phyloP scores from a whole-genome alignment of 1,284 basidiomycete species.

The Naganishia liquefaciens region DNA sequence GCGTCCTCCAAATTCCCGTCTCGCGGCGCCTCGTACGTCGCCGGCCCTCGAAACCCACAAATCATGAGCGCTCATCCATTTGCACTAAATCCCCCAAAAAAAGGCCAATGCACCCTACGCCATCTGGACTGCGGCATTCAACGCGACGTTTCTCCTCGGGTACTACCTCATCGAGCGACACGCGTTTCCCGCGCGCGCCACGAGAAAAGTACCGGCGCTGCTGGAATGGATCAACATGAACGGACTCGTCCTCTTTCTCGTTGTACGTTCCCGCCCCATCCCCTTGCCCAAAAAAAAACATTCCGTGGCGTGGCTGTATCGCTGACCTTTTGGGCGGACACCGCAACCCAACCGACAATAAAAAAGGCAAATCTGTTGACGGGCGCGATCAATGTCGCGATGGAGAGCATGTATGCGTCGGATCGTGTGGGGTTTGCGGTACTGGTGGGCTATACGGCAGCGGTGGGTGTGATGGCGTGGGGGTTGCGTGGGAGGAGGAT shows the following conservation, averaged over 20 bases:
- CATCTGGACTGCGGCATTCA: constrained; percentile 86
- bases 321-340: neutral
- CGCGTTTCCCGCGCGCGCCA: constrained; percentile 61
- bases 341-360: neutral
- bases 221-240: constrained; percentile 82
- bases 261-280: constrained; percentile 60
- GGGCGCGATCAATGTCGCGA: constrained; percentile 76
- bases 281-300: constrained; percentile 1
- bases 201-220: constrained; percentile 60
- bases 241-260: constrained; percentile 74
- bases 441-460: constrained; percentile 65
- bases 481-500: constrained; percentile 49
- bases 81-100: constrained; percentile 18
- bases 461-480: constrained; percentile 67
- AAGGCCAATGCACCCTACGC: constrained; percentile 88
- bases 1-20: constrained; percentile 54
- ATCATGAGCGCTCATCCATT: neutral
- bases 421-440: constrained; percentile 65
- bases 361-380: constrained; percentile 81
- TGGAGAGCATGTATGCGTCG: constrained; percentile 78
- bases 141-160: constrained; percentile 77
- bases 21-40: constrained; percentile 74
- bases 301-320: neutral
- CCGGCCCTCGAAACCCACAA: too few relatives aligned
- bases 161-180: constrained; percentile 75